Conservation (phyloP, 2,329 filamentous ascomycete genomes). For the Biscogniauxia mediterranea region DNA sequence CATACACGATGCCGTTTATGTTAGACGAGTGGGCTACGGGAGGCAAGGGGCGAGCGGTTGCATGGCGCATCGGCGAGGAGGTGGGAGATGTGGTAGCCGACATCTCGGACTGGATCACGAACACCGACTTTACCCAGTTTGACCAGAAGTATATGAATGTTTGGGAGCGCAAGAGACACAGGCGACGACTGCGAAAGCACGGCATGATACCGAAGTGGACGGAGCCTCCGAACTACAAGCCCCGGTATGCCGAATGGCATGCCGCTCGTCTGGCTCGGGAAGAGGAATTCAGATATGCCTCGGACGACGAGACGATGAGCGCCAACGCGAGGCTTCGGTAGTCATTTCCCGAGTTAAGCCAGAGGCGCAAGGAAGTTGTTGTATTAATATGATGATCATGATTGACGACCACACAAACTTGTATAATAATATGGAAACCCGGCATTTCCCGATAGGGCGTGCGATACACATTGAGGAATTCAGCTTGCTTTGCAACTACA, state of each 20-base stretch:
- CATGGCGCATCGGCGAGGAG: constrained; percentile 41
- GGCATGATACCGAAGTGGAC: constrained; percentile 40
- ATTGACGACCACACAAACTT: constrained; percentile 5
- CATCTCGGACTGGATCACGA: constrained; percentile 43
- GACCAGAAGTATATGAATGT: constrained; percentile 45
- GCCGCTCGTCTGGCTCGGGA: constrained; percentile 40
- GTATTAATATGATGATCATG: neutral
- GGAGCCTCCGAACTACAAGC: constrained; percentile 40
- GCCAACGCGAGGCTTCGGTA: constrained; percentile 31
- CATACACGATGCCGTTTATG: constrained; percentile 60
- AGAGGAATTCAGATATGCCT: constrained; percentile 40
- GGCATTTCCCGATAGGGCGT: neutral
- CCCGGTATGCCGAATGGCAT: constrained; percentile 46
- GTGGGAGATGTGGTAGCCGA: constrained; percentile 49
- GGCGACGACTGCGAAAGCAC: constrained; percentile 50
- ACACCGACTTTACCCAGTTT: constrained; percentile 43
- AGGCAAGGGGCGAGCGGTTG: constrained; percentile 44
- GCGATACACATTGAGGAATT: neutral
- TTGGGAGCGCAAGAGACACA: constrained; percentile 47
- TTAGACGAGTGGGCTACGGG: constrained; percentile 60
- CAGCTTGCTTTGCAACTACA: neutral
- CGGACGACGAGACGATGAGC: constrained; percentile 35
- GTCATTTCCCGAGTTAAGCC: neutral
- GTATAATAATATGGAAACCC: constrained; percentile 3
- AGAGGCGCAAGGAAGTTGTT: neutral